These are phyloP conservation scores for Schwanniomyces etchellsii DNA, from an alignment of 1,139 yeast species.

Conservation along the genomic window DNA sequence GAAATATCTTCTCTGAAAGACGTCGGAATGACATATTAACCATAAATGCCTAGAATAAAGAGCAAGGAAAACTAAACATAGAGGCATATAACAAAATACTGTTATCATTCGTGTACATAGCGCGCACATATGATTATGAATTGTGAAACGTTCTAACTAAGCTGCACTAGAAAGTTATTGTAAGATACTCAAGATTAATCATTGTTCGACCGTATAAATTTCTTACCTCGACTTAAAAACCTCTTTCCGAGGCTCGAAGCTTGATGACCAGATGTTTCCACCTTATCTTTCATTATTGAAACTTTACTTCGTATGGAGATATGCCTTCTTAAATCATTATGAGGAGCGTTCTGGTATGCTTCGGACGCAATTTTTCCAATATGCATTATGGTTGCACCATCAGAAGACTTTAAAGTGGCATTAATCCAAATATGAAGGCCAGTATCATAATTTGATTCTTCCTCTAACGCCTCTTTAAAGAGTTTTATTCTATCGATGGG, in stretches of 20 bases:
- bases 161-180: too few relatives aligned
- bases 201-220: slow-evolving; percentile 25
- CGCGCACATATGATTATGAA: slow-evolving; percentile 1
- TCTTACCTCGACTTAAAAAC: slow-evolving; percentile 37
- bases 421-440: slow-evolving; percentile 46
- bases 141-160: neutral
- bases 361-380: slow-evolving; percentile 42
- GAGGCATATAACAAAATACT: too few relatives aligned
- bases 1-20: slow-evolving; percentile 2
- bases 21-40: too few relatives aligned
- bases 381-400: slow-evolving; percentile 31
- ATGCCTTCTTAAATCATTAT: slow-evolving; percentile 39
- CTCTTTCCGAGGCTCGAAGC: slow-evolving; percentile 40
- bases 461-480: slow-evolving; percentile 35
- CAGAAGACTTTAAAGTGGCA: slow-evolving; percentile 32
- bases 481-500: slow-evolving; percentile 36
- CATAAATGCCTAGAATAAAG: too few relatives aligned
- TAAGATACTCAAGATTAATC: too few relatives aligned
- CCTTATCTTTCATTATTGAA: slow-evolving; percentile 38
- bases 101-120: too few relatives aligned
- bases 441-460: slow-evolving; percentile 37
- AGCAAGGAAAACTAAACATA: too few relatives aligned
- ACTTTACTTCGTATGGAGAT: slow-evolving; percentile 38
- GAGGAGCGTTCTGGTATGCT: slow-evolving; percentile 44
- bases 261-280: slow-evolving; percentile 36